A percentile compares a stretch with the other conserved stretches of the same genome.
These are phyloP conservation scores for Trametes polyzona DNA, from an alignment of 1,284 basidiomycete species.

Conservation along the genomic window DNA sequence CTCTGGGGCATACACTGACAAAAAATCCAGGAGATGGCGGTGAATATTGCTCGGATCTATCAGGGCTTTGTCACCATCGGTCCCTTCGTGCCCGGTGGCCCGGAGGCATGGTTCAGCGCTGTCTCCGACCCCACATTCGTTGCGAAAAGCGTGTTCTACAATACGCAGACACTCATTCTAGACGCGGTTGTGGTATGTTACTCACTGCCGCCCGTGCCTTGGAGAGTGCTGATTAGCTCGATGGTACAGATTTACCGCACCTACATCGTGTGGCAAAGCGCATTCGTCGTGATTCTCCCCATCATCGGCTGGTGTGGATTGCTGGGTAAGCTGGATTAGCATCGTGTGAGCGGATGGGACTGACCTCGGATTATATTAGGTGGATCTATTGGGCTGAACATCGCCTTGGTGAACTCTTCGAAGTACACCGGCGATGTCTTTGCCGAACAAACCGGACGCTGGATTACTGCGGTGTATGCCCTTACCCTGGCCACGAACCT, in stretches of 20 bases:
- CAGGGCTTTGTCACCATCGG: slow-evolving; percentile 22
- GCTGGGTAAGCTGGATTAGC: slow-evolving; percentile 19
- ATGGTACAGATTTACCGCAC: slow-evolving; percentile 34
- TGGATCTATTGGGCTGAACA: slow-evolving; percentile 20
- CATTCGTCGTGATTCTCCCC: slow-evolving; percentile 29
- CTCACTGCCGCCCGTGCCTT: background rate
- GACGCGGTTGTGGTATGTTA: slow-evolving; percentile 38
- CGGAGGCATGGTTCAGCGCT: slow-evolving; percentile 30
- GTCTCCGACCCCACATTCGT: slow-evolving; percentile 33
- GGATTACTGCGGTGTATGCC: slow-evolving; percentile 38
- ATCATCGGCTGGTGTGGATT: slow-evolving; percentile 31
- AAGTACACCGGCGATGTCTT: slow-evolving; percentile 29
- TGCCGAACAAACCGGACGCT: slow-evolving; percentile 27
- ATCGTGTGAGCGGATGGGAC: background rate
- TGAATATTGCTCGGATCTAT: background rate
- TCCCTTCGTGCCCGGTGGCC: slow-evolving; percentile 12
- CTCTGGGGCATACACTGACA: background rate
- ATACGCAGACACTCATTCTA: slow-evolving; percentile 39
- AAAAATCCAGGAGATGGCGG: slow-evolving; percentile 27
- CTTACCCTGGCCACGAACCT: slow-evolving; percentile 38
- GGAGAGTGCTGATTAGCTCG: too few relatives aligned
- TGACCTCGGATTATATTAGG: background rate
- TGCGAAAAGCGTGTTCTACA: slow-evolving; percentile 35
- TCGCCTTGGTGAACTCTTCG: slow-evolving; percentile 19
- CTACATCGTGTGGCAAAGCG: slow-evolving; percentile 33